Evolutionary conservation across 257 asterid genomes (phyloP).

Genomic region (Solanum bulbocastanum): DNA sequence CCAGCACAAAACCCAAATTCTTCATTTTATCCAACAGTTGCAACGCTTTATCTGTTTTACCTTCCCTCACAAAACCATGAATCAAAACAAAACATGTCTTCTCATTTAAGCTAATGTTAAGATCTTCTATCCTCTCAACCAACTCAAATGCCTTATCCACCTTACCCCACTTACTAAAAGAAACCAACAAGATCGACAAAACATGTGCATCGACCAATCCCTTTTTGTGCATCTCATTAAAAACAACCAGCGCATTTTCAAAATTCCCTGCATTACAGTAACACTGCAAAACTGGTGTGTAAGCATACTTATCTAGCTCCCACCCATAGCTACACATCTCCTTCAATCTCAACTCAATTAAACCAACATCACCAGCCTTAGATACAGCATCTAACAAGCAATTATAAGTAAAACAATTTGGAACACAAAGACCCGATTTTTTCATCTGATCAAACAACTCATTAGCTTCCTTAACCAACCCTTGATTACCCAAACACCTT

Average conservation of each 20-base stretch:
- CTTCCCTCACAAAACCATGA: slow-evolving; percentile 68
- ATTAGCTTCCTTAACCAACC: slow-evolving; percentile 70
- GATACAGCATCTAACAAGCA: slow-evolving; percentile 78
- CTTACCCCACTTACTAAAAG: slow-evolving; percentile 58
- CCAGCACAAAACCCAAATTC: slow-evolving; percentile 38
- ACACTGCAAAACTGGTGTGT: slow-evolving; percentile 72
- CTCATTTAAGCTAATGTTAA: slow-evolving; percentile 46
- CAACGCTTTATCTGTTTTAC: slow-evolving; percentile 56
- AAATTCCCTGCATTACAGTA: slow-evolving; percentile 62
- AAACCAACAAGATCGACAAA: slow-evolving; percentile 44
- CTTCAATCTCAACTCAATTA: slow-evolving; percentile 53
- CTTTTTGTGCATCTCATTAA: slow-evolving; percentile 42
- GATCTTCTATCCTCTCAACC: slow-evolving; percentile 57
- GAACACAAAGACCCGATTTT: slow-evolving; percentile 37
- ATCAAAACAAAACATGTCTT: slow-evolving; percentile 56
- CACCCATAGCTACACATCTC: slow-evolving; percentile 54
- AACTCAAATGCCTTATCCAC: slow-evolving; percentile 67
- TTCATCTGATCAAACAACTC: slow-evolving; percentile 60
- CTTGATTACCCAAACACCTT: slow-evolving; percentile 69
- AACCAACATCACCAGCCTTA: slow-evolving; percentile 29
- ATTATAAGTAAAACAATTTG: slow-evolving; percentile 51
- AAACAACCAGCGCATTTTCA: slow-evolving; percentile 46
- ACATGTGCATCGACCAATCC: slow-evolving; percentile 78
- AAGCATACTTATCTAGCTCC: slow-evolving; percentile 56
- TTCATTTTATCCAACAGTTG: slow-evolving; percentile 55